Evolutionary conservation across 179 eudicot genomes (phyloP).

Genomic region (Beta lomatogona): DNA sequence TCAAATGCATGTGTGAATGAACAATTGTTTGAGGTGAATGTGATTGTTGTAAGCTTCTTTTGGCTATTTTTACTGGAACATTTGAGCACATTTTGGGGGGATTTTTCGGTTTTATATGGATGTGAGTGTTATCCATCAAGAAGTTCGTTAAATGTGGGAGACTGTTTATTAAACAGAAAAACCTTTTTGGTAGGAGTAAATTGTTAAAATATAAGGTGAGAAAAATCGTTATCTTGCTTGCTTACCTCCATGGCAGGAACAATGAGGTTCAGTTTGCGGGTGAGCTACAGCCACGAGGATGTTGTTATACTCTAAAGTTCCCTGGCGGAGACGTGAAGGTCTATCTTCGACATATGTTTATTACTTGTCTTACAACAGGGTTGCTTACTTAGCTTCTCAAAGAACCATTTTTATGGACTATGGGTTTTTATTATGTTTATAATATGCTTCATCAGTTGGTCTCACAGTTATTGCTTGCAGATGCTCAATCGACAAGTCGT

Average conservation of each 20-base stretch:
- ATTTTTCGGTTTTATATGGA: no score
- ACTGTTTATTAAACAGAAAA: no score
- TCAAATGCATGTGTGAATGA: not conserved
- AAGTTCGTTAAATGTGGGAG: no score
- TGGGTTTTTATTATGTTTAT: not conserved
- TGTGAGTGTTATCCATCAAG: no score
- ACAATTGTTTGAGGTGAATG: not conserved
- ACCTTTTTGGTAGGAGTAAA: not conserved
- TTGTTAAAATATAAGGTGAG: not conserved
- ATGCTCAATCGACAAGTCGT: constrained; percentile 91
- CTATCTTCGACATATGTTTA: not conserved
- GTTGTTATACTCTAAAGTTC: constrained; percentile 51
- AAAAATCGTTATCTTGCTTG: constrained; percentile 1
- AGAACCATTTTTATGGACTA: not conserved
- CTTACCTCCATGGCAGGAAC: constrained; percentile 52
- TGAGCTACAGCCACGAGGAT: constrained; percentile 80
- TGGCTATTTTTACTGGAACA: not conserved
- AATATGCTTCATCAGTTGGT: constrained; percentile 12
- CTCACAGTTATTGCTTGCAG: constrained; percentile 50
- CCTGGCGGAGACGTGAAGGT: constrained; percentile 79
- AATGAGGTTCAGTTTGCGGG: constrained; percentile 99
- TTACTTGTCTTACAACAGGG: not conserved
- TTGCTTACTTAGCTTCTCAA: constrained; percentile 7
- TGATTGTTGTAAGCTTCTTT: not conserved
- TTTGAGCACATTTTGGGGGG: no score